Evolutionary conservation across 352 stramenopile genomes (phyloP), one percentile per base, ranked within the genome.

Genomic region (Globisporangium cylindrosporum): DNA sequence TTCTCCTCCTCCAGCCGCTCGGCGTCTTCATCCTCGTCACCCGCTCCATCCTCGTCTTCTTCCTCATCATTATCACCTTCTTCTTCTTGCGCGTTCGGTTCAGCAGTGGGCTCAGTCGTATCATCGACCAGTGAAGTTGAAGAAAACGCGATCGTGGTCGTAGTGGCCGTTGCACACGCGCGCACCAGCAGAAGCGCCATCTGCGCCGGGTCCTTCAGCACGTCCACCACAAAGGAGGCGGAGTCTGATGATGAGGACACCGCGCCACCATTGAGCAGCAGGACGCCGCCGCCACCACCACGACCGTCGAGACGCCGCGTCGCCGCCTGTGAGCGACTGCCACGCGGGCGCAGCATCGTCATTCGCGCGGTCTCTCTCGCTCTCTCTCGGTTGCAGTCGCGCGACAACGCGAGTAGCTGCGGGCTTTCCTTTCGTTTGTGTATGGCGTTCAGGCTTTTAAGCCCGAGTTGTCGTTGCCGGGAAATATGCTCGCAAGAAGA

Each of bases 131-230:
- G 69, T 29, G 43, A 22, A 48, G 32, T 24, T 24, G 56, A 27
- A 32, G 74, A 70, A 14, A 70, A 71, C 24, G 68, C 76, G 15
- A 4, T 49, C 12, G 41, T 49, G 15, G 43, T 12, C 15, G 7
- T 51, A 8, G 43, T 9, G 43, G 43, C 22, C 18, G 43, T 51
- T n/a, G 43, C 43, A 43, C 82, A 84, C 32, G 72, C 74, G 58
- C 79, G 81, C 34, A 79, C 67, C 51, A 89, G 77, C 65, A 89
- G 57, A 36, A 71, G 69, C 20, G 77, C 77, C 70, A 87, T 71
- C 22, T 73, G 79, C 64, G 72, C 75, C 15, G 81, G 81, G 66
- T 84, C 74, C 49, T 71, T 76, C 38, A 88, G 66, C 22, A 57
- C 29, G 24, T 66, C 43, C 60, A 76, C 53, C 5, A 59, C n/a